Evolutionary conservation across 2,329 filamentous ascomycete species (phyloP), one percentile per base, ranked within the genome.

Genomic region (Diaporthe aspalathi): DNA sequence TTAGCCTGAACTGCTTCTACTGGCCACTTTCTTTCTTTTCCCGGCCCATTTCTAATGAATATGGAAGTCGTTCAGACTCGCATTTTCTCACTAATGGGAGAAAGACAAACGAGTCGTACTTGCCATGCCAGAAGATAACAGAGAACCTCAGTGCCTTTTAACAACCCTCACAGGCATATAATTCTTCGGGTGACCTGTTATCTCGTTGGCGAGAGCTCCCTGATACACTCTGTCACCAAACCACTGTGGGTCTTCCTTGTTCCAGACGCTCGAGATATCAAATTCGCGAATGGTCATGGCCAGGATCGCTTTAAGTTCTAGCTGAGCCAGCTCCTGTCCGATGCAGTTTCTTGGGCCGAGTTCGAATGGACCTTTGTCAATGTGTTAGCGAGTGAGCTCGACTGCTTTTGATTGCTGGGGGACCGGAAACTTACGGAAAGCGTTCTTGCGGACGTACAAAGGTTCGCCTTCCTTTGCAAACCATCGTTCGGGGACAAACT

Each of bases 401-500:
- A 38, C 20, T 9, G 7, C 8, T 29, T 24, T 0, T 24, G 8
- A 16, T 11, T 20, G 9, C 2, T 7, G 1, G 14, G 45, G 29
- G 11, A 14, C 7, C 8, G 14, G 2, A 50, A 20, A 38, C 60
- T 65, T 29, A 65, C 80, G 75, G 73, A 74, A 83, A 11, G 77
- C 79, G 57, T 73, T 72, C 54, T 66, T 73, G n/a, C 53, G 75
- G 76, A 74, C 74, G 72, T 80, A 70, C 52, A 76, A 50, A 72
- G 73, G 56, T 74, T 77, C 22, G 27, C 72, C 74, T 47, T 71
- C 69, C 35, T 24, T 67, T 32, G 75, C 75, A 17, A 84, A 74
- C 78, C 82, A 86, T 9, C 85, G 80, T 52, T 85, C 83, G 0
- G 85, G 84, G 2, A 82, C 71, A 74, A 85, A 86, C 11, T 76